Evolutionary conservation across 116 monocot species (phyloP).

Genomic region (Trichopus zeylanicus): DNA sequence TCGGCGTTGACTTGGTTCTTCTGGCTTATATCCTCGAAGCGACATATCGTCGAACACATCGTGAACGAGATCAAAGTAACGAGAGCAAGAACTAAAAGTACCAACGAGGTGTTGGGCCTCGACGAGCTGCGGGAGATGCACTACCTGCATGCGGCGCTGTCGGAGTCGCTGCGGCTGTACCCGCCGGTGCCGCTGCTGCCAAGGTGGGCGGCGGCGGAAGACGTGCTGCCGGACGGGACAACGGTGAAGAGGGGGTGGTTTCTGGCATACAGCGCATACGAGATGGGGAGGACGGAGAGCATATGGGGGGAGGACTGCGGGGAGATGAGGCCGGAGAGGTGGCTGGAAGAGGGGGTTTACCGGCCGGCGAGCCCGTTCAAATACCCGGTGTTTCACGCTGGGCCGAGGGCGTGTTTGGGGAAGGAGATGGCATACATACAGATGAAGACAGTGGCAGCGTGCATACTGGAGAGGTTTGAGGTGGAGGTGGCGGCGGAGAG

Average conservation of each 20-base stretch:
- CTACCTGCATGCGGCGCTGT: conserved; percentile 34
- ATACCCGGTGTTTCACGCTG: conserved; percentile 14
- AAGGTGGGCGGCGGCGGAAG: neutral
- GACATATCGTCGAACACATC: neutral
- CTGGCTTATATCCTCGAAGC: neutral
- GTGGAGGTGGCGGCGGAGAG: conserved; percentile 11
- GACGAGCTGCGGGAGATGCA: conserved; percentile 17
- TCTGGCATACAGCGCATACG: conserved; percentile 6
- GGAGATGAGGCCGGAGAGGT: conserved; percentile 13
- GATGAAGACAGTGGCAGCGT: conserved; percentile 11
- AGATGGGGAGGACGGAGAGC: conserved; percentile 12
- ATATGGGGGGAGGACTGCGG: conserved; percentile 10
- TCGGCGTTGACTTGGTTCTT: conserved; percentile 8
- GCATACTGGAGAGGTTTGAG: conserved; percentile 11
- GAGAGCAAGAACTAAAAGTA: neutral
- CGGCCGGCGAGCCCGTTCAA: neutral
- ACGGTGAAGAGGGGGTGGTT: conserved; percentile 4
- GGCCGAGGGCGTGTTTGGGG: conserved; percentile 12
- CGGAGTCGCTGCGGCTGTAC: conserved; percentile 54
- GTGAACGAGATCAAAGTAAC: neutral
- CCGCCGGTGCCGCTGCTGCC: conserved; percentile 34
- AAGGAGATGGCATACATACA: conserved; percentile 19
- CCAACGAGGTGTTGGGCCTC: neutral
- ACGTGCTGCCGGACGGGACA: conserved; percentile 12
- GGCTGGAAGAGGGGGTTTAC: conserved; percentile 4